A percentile compares a stretch with the other conserved stretches of the same genome.
These are phyloP conservation scores for Heritiera fomes DNA, from an alignment of 345 rosid species.

Conservation along the genomic window DNA sequence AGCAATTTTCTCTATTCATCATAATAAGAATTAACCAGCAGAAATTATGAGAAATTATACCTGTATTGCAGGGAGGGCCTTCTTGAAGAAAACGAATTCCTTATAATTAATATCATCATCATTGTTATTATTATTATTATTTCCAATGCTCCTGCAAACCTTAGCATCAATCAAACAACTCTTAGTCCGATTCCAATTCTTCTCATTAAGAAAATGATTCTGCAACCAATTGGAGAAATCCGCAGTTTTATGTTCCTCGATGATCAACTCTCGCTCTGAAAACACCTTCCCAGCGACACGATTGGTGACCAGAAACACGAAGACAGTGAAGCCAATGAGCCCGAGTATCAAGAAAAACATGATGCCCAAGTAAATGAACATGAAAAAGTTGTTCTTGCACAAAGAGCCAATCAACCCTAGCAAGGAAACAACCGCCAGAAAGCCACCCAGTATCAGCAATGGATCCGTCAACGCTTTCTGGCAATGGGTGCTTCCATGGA, in stretches of 20 bases:
- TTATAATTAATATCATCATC: neutral
- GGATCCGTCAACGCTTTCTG: neutral
- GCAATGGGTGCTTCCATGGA: neutral
- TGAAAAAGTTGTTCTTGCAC: neutral
- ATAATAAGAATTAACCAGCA: too few species aligned
- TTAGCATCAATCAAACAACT: conserved; percentile 34
- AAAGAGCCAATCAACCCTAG: conserved; percentile 15
- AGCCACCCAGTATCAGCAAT: conserved; percentile 8
- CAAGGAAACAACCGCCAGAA: neutral
- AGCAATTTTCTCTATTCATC: too few species aligned
- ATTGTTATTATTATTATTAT: neutral
- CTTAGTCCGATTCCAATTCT: conserved; percentile 29
- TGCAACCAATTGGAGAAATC: conserved; percentile 27
- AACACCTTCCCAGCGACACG: conserved; percentile 3
- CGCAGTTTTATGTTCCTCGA: conserved; percentile 8
- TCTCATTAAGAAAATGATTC: conserved; percentile 9
- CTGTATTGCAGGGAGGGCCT: conserved; percentile 13
- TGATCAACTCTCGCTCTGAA: neutral
- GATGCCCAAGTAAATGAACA: conserved; percentile 16
- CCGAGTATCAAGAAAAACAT: conserved; percentile 9
- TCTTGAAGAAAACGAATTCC: conserved; percentile 5
- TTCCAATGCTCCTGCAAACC: conserved; percentile 18
- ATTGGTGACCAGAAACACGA: conserved; percentile 23
- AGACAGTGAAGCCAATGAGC: conserved; percentile 10
- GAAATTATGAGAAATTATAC: neutral